Evolutionary conservation across 257 asterid genomes (phyloP).

Genomic region (Misopates orontium): DNA sequence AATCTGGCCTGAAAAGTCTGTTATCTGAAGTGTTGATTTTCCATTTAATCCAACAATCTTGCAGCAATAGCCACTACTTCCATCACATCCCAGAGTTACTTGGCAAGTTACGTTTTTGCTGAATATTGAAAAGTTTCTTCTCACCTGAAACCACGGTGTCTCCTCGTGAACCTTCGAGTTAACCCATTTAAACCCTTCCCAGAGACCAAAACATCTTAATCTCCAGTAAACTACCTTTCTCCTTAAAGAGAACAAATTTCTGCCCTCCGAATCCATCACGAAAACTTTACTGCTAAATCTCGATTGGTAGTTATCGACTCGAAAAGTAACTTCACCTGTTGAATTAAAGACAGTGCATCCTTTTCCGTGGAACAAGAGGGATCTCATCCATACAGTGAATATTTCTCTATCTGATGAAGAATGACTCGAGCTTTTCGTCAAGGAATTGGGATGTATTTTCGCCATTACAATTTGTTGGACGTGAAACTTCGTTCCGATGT

Average conservation of each 20-base stretch:
- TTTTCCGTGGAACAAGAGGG: slow-evolving; percentile 58
- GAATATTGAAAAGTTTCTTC: slow-evolving; percentile 23
- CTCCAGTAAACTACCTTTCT: slow-evolving; percentile 52
- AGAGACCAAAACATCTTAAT: slow-evolving; percentile 27
- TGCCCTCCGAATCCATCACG: slow-evolving; percentile 59
- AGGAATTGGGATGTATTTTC: slow-evolving; percentile 38
- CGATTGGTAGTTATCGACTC: slow-evolving; percentile 60
- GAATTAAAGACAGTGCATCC: slow-evolving; percentile 65
- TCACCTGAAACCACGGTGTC: slow-evolving; percentile 42
- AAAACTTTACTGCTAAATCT: slow-evolving; percentile 44
- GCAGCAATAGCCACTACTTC: slow-evolving; percentile 18
- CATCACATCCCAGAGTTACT: slow-evolving; percentile 32
- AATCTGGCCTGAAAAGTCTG: slow-evolving; percentile 30
- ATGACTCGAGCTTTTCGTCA: neutral
- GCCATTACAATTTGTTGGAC: slow-evolving; percentile 32
- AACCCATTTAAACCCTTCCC: slow-evolving; percentile 39
- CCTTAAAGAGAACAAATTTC: slow-evolving; percentile 47
- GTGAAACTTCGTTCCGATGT: neutral
- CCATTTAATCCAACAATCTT: slow-evolving; percentile 34
- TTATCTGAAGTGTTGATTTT: slow-evolving; percentile 37
- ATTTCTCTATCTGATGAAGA: slow-evolving; percentile 42
- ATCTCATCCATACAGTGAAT: slow-evolving; percentile 74
- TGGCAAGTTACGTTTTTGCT: slow-evolving; percentile 26
- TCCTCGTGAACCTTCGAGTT: slow-evolving; percentile 27
- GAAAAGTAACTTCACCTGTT: slow-evolving; percentile 45